Base-by-base conservation (phyloP, 163 green algal genomes). In the Scenedesmus sp. region DNA sequence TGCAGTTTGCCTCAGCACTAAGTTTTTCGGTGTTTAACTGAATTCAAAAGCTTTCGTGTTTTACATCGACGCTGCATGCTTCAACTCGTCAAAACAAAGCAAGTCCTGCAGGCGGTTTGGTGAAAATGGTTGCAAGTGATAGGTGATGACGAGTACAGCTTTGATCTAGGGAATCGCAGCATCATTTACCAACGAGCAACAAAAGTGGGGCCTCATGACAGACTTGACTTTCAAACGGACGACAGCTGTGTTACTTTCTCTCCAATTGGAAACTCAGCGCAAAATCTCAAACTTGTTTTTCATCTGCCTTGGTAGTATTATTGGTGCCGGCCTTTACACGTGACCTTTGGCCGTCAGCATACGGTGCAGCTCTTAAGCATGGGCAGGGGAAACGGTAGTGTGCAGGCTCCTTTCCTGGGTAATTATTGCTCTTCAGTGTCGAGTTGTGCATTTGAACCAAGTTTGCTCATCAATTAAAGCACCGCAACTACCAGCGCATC, bases 211-310 rank as follows among this genome's bases (percentile, higher is more conserved):
- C 65, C 30, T 40, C 30, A 2, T 76, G 65, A 76, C 61, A 35
- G 18, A 35, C 61, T 73, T 73, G 24, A 73, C 65, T 76, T 76
- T 76, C 65, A 76, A 76, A 76, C 65, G 30, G n/a, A 76, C 30
- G 65, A 76, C 65, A 76, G 65, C 65, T 76, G 30, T 76, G 65
- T 76, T 40, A 76, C 1, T 40, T 76, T 18, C 18, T 30, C 18
- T n/a, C 7, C 0, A 40, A 40, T 3, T 24, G 30, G 65, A 35
- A 16, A 1, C 22, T 35, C 9, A 24, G 3, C 22, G 3, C 3
- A 3, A 33, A n/a, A 72, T 35, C 59, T 12, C 22, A 9, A 72
- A 35, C 7, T 20, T 35, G 3, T 35, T 24, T 12, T 35, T 9
- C 1, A 35, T 30, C 3, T 1, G 9, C 22, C 20, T 26, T 61